Evolutionary conservation across 208 protist species (phyloP).

Genomic region (Leishmania lainsoni): DNA sequence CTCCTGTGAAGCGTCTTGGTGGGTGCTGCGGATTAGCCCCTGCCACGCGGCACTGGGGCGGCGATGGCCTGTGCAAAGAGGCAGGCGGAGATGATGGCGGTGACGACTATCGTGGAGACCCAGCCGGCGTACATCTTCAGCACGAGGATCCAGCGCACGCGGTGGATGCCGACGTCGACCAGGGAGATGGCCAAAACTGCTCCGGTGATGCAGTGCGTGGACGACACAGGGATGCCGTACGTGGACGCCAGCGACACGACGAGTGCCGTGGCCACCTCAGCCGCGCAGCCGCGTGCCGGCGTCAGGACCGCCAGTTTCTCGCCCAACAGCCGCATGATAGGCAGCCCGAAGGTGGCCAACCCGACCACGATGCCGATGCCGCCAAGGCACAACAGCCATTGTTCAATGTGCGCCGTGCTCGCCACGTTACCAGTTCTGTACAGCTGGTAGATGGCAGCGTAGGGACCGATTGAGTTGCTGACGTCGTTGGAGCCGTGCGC

Average conservation of each 20-base stretch:
- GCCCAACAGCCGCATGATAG: conserved; percentile 53
- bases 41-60: conserved; percentile 22
- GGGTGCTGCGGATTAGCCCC: neutral
- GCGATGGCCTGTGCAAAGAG: conserved; percentile 68
- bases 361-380: conserved; percentile 72
- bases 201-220: conserved; percentile 88
- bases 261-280: conserved; percentile 64
- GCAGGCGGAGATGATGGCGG: conserved; percentile 45
- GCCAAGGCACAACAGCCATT: conserved; percentile 66
- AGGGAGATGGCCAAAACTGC: conserved; percentile 68
- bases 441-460: conserved; percentile 61
- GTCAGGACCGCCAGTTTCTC: conserved; percentile 59
- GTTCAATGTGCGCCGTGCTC: conserved; percentile 27
- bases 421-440: conserved; percentile 47
- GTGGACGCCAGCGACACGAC: conserved; percentile 68
- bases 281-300: conserved; percentile 51
- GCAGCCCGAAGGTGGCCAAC: conserved; percentile 62
- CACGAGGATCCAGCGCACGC: conserved; percentile 50
- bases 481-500: conserved; percentile 78
- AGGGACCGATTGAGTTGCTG: conserved; percentile 70
- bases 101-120: conserved; percentile 52
- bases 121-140: conserved; percentile 61
- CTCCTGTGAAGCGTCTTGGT: too few species aligned
- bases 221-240: conserved; percentile 79
- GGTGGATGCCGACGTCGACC: conserved; percentile 45